Percentiles rank a stretch among this genome's conserved stretches.
These are phyloP conservation scores for Saccharomycopsis fermentans DNA, from an alignment of 805 yeast species.

Conservation along the genomic window DNA sequence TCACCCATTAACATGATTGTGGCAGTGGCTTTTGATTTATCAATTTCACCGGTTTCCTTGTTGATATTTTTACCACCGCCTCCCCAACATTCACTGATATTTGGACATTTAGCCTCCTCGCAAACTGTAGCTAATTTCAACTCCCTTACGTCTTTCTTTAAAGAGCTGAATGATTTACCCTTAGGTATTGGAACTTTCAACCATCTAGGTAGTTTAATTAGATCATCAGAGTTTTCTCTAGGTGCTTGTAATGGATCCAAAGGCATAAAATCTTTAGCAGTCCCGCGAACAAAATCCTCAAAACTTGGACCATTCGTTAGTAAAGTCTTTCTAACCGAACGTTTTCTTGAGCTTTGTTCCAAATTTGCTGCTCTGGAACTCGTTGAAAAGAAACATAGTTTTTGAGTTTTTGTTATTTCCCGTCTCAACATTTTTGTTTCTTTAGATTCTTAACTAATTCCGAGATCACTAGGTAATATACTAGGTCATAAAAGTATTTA, in stretches of 20 bases:
- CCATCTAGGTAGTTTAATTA: constrained; percentile 82
- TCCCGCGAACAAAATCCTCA: constrained; percentile 80
- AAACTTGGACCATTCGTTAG: constrained; percentile 66
- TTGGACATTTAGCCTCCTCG: constrained; percentile 99
- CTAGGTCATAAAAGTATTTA: too few species aligned
- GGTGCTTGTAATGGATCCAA: constrained; percentile 74
- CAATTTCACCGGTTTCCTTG: constrained; percentile 15
- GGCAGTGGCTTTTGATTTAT: constrained; percentile 84
- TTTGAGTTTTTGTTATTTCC: neutral
- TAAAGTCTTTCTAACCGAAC: constrained; percentile 7
- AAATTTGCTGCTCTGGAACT: neutral
- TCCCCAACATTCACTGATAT: constrained; percentile 99
- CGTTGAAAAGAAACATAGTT: neutral
- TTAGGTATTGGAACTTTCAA: constrained; percentile 94
- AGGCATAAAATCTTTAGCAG: constrained; percentile 47
- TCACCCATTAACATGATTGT: constrained; percentile 98
- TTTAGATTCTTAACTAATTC: neutral
- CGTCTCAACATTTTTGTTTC: neutral
- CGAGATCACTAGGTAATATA: too few species aligned
- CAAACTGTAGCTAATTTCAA: constrained; percentile 90
- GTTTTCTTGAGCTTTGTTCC: neutral
- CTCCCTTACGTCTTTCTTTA: constrained; percentile 82
- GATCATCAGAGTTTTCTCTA: constrained; percentile 45
- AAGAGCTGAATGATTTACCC: constrained; percentile 71
- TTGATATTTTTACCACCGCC: constrained; percentile 49